phyloP scores from a whole-genome alignment of 208 protist genomes.

The Trypanosoma melophagium region DNA sequence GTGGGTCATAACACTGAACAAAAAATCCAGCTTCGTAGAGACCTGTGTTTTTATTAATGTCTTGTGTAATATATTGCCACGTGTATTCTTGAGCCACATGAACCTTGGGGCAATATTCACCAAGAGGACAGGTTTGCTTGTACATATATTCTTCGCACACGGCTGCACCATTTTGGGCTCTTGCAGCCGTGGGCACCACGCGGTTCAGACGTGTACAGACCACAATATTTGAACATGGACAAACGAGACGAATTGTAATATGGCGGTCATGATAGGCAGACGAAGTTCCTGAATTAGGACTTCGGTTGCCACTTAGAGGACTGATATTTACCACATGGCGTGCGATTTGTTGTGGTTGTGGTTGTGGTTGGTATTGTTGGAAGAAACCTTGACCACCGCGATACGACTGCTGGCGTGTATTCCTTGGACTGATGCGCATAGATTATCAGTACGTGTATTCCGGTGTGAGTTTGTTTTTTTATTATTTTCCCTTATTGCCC shows the following conservation, averaged over 20 bases:
- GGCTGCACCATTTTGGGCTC: constrained; percentile 25
- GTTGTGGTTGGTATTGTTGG: constrained; percentile 29
- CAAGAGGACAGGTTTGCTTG: constrained; percentile 51
- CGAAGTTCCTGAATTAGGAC: constrained; percentile 1
- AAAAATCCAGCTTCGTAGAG: constrained; percentile 62
- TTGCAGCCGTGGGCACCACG: constrained; percentile 17
- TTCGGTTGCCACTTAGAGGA: constrained; percentile 5
- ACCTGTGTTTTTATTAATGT: constrained; percentile 32
- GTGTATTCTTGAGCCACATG: constrained; percentile 76
- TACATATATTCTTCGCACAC: constrained; percentile 71
- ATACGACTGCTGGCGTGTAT: not conserved
- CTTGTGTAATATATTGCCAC: constrained; percentile 58
- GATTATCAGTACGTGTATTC: not conserved
- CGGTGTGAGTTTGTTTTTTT: not conserved
- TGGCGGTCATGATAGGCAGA: constrained; percentile 11
- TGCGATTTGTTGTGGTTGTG: constrained; percentile 30
- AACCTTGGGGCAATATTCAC: constrained; percentile 70
- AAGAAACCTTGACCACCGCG: not conserved
- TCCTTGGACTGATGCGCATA: constrained; percentile 7
- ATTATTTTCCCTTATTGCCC: not conserved
- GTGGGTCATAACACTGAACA: constrained; percentile 72
- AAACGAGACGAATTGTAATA: constrained; percentile 23
- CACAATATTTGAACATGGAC: constrained; percentile 15
- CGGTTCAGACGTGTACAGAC: constrained; percentile 19
- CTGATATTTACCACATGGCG: constrained; percentile 12